phyloP scores from a whole-genome alignment of 169 alveolate species.

The Eimeria zaria region DNA sequence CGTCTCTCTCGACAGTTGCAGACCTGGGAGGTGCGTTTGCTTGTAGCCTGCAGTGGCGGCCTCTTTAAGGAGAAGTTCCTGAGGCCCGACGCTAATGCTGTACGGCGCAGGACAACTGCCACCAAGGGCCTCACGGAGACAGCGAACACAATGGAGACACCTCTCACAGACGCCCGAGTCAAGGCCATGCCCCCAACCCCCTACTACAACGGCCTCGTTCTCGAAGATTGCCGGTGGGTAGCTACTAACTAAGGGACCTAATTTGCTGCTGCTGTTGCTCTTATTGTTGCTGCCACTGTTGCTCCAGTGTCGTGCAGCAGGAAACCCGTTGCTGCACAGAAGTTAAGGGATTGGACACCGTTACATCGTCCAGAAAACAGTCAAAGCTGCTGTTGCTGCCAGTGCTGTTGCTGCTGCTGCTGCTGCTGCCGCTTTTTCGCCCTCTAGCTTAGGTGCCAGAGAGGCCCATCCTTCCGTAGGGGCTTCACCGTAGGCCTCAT shows the following conservation, averaged over 20 bases:
- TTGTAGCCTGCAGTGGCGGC: slow-evolving; percentile 8
- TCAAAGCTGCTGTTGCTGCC: not conserved
- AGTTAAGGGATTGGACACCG: not conserved
- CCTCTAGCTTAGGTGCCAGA: not conserved
- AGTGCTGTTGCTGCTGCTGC: not conserved
- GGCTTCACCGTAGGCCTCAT: not conserved
- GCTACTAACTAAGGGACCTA: not conserved
- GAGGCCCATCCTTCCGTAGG: not conserved
- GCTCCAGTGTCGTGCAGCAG: not conserved
- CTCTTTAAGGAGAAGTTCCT: slow-evolving; percentile 21
- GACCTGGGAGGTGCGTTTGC: slow-evolving; percentile 59
- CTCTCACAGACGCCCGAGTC: slow-evolving; percentile 8
- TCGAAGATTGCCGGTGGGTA: slow-evolving; percentile 76
- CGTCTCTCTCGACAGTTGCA: slow-evolving; percentile 60
- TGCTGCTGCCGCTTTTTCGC: not conserved
- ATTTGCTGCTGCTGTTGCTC: not conserved
- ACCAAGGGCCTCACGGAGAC: not conserved
- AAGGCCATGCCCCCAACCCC: slow-evolving; percentile 82
- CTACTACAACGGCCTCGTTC: slow-evolving; percentile 78
- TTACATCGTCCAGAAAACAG: too few relatives aligned
- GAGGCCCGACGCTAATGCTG: slow-evolving; percentile 44
- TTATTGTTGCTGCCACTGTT: not conserved
- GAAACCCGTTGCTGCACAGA: not conserved
- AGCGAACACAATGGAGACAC: not conserved
- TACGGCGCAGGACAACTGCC: slow-evolving; percentile 55